Base-by-base conservation (phyloP, 2,329 filamentous ascomycete species). In the Cercospora zeae-maydis region DNA sequence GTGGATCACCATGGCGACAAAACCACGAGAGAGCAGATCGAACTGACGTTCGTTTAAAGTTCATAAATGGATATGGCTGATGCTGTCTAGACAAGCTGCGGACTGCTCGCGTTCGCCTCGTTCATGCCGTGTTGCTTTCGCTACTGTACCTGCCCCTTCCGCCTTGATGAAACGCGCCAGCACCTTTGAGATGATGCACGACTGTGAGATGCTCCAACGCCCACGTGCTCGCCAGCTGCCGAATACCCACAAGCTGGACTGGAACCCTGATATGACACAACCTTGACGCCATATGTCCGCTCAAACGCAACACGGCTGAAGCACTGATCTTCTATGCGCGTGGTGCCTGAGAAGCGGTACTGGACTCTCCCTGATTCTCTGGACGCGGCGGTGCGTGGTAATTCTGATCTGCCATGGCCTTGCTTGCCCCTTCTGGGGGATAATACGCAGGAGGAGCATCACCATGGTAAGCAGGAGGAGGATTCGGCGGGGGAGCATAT, bases 401-500 rank as follows among this genome's bases (percentile, higher is more conserved):
- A 45, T 69, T 71, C 65, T 76, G 75, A 59, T 76, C 72, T 45
- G 74, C 72, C 58, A 72, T 64, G 3, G 71, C 70, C 63, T 76
- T 76, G 58, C 68, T 73, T 13, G 66, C 72, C 30, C 74, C 75
- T 51, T 70, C 62, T 24, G 75, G 75, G 49, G 75, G 74, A 67
- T 72, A 69, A 63, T 76, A 76, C 8, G 72, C 69, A 27, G 75
- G 75, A 42, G 73, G 73, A 24, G 74, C 73, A 14, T 70, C 68
- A 9, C 72, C 71, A 34, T 73, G 70, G 64, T 75, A 76, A 13
- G 75, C 73, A n/a, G 75, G 75, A 5, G 75, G 75, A 33, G 73
- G 70, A 49, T 58, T 58, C 27, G 24, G 37, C 33, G 72, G 69
- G 66, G 73, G 72, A 9, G 64, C 65, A 62, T 74, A 74, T 19